Evolutionary conservation across 345 rosid genomes (phyloP).

Genomic region (Angophora floribunda): DNA sequence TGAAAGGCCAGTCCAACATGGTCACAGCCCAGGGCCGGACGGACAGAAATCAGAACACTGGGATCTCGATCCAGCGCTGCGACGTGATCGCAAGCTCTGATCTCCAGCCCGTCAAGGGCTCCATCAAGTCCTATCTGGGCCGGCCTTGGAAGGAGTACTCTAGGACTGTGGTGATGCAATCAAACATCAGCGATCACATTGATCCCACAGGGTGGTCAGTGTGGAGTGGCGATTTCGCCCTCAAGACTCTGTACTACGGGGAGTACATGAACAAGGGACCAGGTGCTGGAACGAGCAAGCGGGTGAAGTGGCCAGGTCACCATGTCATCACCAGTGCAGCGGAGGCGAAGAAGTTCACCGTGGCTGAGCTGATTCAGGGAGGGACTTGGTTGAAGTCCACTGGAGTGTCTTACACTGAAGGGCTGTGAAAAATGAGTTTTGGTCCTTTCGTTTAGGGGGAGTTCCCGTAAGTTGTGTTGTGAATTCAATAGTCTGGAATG

Average conservation of each 20-base stretch:
- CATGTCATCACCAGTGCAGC: neutral
- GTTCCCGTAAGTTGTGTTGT: neutral
- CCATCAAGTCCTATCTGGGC: slow-evolving; percentile 45
- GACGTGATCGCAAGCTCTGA: slow-evolving; percentile 28
- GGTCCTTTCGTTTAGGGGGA: neutral
- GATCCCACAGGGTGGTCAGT: slow-evolving; percentile 75
- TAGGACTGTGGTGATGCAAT: slow-evolving; percentile 59
- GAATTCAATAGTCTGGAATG: neutral
- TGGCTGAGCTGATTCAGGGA: neutral
- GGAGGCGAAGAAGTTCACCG: neutral
- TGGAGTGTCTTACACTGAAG: slow-evolving; percentile 24
- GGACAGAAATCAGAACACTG: neutral
- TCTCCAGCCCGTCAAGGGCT: neutral
- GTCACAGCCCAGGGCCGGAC: neutral
- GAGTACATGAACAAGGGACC: slow-evolving; percentile 74
- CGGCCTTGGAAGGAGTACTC: slow-evolving; percentile 85
- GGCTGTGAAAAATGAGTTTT: slow-evolving; percentile 17
- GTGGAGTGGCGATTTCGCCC: slow-evolving; percentile 58
- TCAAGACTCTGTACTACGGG: slow-evolving; percentile 65
- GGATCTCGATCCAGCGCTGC: neutral
- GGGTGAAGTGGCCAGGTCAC: slow-evolving; percentile 67
- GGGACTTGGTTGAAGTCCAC: neutral
- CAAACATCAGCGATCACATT: slow-evolving; percentile 48
- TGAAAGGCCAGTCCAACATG: slow-evolving; percentile 9
- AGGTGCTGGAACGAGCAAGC: slow-evolving; percentile 48